Evolutionary conservation across 106 monocot genomes (phyloP).

Genomic region (Posidonia australis): DNA sequence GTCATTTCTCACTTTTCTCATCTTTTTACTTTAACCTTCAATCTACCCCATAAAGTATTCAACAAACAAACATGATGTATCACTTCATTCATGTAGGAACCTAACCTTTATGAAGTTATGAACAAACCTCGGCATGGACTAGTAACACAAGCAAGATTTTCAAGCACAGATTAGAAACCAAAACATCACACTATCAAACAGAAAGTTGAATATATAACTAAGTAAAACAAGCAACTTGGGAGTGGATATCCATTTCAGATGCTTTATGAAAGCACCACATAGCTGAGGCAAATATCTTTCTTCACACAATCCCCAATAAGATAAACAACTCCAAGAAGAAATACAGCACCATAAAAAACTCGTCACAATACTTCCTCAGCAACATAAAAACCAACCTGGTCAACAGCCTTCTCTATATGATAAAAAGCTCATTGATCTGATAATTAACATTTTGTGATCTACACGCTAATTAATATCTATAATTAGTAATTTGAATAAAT

Average conservation of each 20-base stretch:
- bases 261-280: constrained; percentile 96
- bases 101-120: background rate
- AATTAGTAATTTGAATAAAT: too few species aligned
- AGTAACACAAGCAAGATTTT: background rate
- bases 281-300: constrained; percentile 76
- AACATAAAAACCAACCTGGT: constrained; percentile 44
- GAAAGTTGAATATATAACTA: too few species aligned
- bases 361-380: background rate
- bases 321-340: constrained; percentile 87
- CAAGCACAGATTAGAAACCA: background rate
- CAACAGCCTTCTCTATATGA: constrained; percentile 90
- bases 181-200: background rate
- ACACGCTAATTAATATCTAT: too few species aligned
- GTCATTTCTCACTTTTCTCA: too few species aligned
- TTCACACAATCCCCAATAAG: constrained; percentile 86
- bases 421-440: constrained; percentile 90
- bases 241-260: constrained; percentile 59
- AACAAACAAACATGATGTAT: too few species aligned
- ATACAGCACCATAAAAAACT: constrained; percentile 55
- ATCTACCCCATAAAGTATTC: too few species aligned
- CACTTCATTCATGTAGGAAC: too few species aligned
- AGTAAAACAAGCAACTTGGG: background rate
- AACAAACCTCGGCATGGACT: too few species aligned
- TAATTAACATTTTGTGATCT: too few species aligned
- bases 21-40: too few species aligned